Base-by-base conservation (phyloP, 805 yeast species). In the Candida qinlingensis region DNA sequence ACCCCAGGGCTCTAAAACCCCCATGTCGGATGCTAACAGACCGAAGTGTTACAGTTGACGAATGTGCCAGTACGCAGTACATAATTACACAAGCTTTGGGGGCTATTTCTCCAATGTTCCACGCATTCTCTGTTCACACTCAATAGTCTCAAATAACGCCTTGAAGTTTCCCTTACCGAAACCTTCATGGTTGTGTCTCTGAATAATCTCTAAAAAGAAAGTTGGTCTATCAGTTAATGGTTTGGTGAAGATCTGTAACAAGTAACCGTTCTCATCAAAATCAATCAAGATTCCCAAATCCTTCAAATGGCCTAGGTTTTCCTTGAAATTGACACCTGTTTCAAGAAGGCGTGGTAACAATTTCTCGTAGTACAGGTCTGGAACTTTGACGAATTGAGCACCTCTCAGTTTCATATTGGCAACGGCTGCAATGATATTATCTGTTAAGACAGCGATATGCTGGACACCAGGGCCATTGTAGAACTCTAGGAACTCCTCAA, bases 81-180 rank as follows among this genome's bases (percentile, higher is more conserved):
- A 29, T 27, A 29, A 5, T 6, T 6, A 38, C 26, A 19, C 25
- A 39, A 34, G 7, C 26, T 2, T 19, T 19, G 19, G 13, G n/a
- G 43, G 8, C 19, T 46, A 47, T 19, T 41, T 54, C 31, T 49
- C 49, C 45, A 80, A 64, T 12, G 87, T 87, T 1, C 96, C 96
- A 45, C 96, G 76, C 44, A 66, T 59, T 48, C 63, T 72, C 62
- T 88, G 96, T 55, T 87, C 91, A n/a, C 74, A 73, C 63, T 88
- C 96, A 49, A 88, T 80, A 6, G 85, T 79, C 60, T 87, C 91
- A 60, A 86, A 88, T 37, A 89, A 68, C 0, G 94, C 86, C 62
- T 81, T 85, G 69, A 88, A 88, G 52, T 90, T 88, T 2, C 96
- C 96, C 44, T 89, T 89, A 1, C 96, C 96, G 66, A 88, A 88